A percentile compares a stretch with the other conserved stretches of the same genome.
phyloP scores from a whole-genome alignment of 1,139 yeast species.

The Scheffersomyces lignicola region DNA sequence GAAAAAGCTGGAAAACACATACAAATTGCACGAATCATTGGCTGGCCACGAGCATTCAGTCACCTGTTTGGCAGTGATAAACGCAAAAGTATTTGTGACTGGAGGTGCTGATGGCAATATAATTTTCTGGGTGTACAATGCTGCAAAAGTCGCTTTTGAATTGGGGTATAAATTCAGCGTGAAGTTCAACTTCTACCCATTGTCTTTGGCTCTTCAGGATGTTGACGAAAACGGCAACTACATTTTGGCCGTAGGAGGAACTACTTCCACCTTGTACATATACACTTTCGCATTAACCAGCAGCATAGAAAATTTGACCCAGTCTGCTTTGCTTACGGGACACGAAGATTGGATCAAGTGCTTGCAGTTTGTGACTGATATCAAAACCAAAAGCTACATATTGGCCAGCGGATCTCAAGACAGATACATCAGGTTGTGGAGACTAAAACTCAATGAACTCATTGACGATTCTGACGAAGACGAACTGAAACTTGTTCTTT shows the following conservation, averaged over 20 bases:
- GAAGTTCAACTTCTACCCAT: conserved; percentile 60
- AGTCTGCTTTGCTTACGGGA: conserved; percentile 65
- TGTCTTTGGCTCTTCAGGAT: conserved; percentile 56
- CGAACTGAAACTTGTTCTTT: conserved; percentile 48
- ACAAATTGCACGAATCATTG: conserved; percentile 34
- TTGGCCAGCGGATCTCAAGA: conserved; percentile 91
- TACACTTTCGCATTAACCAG: conserved; percentile 43
- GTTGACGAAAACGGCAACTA: conserved; percentile 37
- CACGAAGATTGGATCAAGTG: conserved; percentile 95
- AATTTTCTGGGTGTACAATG: conserved; percentile 46
- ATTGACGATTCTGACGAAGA: conserved; percentile 63
- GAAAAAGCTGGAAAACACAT: conserved; percentile 30
- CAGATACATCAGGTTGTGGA: conserved; percentile 86
- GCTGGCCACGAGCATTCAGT: conserved; percentile 47
- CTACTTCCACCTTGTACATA: conserved; percentile 58
- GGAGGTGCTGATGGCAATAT: conserved; percentile 70
- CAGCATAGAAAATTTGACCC: conserved; percentile 21
- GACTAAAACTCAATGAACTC: conserved; percentile 55
- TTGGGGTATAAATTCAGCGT: conserved; percentile 38
- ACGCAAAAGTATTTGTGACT: conserved; percentile 43
- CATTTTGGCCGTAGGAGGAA: conserved; percentile 82
- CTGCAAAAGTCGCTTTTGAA: conserved; percentile 16
- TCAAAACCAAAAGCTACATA: conserved; percentile 49
- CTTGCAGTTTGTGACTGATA: conserved; percentile 56
- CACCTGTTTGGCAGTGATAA: conserved; percentile 44